Evolutionary conservation across 352 stramenopile species (phyloP).

Genomic region (Globisporangium splendens): DNA sequence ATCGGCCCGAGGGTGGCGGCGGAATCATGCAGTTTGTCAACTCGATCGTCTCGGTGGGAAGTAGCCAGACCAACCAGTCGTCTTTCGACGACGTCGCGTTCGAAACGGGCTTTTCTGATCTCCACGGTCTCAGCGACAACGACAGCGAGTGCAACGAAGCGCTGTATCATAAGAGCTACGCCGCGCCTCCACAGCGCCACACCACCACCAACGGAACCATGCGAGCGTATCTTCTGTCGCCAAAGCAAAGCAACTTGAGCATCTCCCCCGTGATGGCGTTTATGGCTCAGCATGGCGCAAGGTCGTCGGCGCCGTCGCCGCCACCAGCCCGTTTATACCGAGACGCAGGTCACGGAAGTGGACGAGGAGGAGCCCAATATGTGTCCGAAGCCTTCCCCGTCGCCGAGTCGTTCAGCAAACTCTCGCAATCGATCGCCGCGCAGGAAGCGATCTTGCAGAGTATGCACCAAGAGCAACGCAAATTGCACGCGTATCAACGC

Average conservation of each 20-base stretch:
- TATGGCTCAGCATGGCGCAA: not conserved
- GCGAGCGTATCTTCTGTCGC: not conserved
- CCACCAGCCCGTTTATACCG: not conserved
- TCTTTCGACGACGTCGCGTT: constrained; percentile 4
- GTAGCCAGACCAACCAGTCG: constrained; percentile 4
- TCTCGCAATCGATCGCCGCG: constrained; percentile 14
- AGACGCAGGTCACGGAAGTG: not conserved
- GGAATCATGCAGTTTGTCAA: constrained; percentile 6
- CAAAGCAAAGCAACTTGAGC: too few relatives aligned
- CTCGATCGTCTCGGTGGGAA: constrained; percentile 13
- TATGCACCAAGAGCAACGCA: constrained; percentile 13
- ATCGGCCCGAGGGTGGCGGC: constrained; percentile 8
- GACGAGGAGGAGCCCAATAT: too few relatives aligned
- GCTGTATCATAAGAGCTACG: not conserved
- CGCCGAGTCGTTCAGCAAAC: constrained; percentile 9
- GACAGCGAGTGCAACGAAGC: not conserved
- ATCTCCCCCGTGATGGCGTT: constrained; percentile 10
- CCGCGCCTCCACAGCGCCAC: not conserved
- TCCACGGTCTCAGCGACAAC: constrained; percentile 1
- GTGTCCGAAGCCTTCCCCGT: not conserved
- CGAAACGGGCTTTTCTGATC: not conserved
- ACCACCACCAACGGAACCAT: not conserved
- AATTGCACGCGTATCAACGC: constrained; percentile 3
- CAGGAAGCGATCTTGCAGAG: constrained; percentile 14
- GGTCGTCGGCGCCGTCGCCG: not conserved